These are phyloP conservation scores for Pneumocystis canis DNA, from an alignment of 1,139 yeast species.

Conservation along the genomic window DNA sequence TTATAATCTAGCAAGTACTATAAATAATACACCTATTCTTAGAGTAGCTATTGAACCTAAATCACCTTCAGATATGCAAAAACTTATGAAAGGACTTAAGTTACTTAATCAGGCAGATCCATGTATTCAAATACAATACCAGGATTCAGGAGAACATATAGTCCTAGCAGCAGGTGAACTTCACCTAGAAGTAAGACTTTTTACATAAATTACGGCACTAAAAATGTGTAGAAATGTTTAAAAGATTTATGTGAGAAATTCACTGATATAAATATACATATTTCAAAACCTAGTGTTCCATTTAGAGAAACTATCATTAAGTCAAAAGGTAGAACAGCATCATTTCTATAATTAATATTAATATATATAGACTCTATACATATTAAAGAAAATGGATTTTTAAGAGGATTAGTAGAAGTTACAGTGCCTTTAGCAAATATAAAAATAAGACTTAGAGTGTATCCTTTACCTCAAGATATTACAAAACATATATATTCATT, in stretches of 20 bases:
- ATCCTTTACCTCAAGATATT: conserved; percentile 43
- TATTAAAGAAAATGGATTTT: conserved; percentile 21
- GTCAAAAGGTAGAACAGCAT: conserved; percentile 33
- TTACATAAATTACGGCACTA: not conserved
- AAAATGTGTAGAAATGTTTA: conserved; percentile 40
- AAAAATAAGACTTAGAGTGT: conserved; percentile 32
- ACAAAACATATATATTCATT: conserved; percentile 31
- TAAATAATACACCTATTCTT: conserved; percentile 67
- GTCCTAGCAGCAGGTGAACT: conserved; percentile 92
- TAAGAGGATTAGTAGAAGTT: conserved; percentile 31
- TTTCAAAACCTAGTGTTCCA: conserved; percentile 89
- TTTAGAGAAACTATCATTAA: conserved; percentile 69
- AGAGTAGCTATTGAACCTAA: conserved; percentile 90
- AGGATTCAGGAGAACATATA: conserved; percentile 82
- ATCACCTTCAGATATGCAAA: conserved; percentile 64
- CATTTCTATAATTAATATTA: not conserved
- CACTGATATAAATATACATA: conserved; percentile 77
- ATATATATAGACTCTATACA: conserved; percentile 8
- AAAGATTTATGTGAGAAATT: conserved; percentile 80
- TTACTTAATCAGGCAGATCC: conserved; percentile 81
- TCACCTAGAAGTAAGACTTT: conserved; percentile 43
- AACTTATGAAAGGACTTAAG: conserved; percentile 63
- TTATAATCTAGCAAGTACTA: conserved; percentile 56
- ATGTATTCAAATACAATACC: conserved; percentile 71
- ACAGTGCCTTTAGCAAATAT: conserved; percentile 23